Percentiles rank a stretch among this genome's conserved stretches.
Evolutionary conservation across 164 flowering plant genomes (phyloP).

Genomic region (Tetrastigma voinierianum): DNA sequence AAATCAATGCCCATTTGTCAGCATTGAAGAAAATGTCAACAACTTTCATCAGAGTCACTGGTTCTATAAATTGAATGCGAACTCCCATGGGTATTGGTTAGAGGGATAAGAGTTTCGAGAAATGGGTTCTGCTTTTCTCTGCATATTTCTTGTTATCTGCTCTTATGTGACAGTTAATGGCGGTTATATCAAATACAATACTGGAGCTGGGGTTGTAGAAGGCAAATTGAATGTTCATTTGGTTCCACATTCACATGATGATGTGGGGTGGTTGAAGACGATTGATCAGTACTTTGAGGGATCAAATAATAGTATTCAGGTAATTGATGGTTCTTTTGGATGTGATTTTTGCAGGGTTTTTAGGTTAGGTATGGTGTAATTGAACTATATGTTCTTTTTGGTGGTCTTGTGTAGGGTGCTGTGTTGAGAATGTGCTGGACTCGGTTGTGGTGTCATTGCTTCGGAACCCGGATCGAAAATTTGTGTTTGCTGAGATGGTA

Average conservation of each 20-base stretch:
- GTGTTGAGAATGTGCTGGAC: conserved; percentile 72
- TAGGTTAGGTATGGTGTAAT: not conserved
- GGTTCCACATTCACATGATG: conserved; percentile 81
- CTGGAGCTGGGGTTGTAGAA: conserved; percentile 47
- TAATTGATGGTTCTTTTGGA: conserved; percentile 6
- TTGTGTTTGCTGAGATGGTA: conserved; percentile 80
- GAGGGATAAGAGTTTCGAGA: not conserved
- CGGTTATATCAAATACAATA: conserved; percentile 36
- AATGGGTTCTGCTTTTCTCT: not conserved
- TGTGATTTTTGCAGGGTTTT: not conserved
- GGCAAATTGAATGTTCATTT: conserved; percentile 77
- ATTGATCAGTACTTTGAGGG: conserved; percentile 85
- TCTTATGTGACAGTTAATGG: conserved; percentile 20
- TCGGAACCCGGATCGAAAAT: conserved; percentile 72
- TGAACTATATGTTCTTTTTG: not conserved
- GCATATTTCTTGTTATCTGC: conserved; percentile 9
- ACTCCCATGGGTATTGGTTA: not conserved
- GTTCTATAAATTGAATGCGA: not conserved
- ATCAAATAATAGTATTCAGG: conserved; percentile 70
- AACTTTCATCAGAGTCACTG: not conserved
- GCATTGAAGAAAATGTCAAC: not conserved
- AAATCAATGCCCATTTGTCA: not conserved
- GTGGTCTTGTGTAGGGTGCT: conserved; percentile 58
- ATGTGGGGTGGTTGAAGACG: conserved; percentile 85
- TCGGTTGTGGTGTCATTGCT: conserved; percentile 62